These are phyloP conservation scores for Phaeoacremonium minimum DNA, from an alignment of 2,329 filamentous ascomycete species.

Conservation along the genomic window DNA sequence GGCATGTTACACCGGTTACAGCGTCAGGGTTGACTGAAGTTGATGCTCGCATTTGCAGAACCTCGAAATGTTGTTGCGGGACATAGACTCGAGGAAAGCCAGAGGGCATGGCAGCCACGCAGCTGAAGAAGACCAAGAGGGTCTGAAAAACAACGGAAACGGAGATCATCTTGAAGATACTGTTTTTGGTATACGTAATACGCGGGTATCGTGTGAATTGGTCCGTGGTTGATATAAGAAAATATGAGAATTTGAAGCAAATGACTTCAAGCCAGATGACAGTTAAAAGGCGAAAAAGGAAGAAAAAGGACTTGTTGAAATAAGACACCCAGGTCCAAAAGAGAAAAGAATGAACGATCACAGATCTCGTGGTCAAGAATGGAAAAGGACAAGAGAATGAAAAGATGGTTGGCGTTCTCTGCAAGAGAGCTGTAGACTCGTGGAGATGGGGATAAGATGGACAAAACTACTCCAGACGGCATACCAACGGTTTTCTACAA, in stretches of 20 bases:
- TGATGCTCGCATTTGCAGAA: slow-evolving; percentile 33
- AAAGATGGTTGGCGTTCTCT: background rate
- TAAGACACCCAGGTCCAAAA: background rate
- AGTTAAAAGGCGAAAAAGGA: too few species aligned
- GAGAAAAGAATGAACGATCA: slow-evolving; percentile 5
- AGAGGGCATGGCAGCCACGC: slow-evolving; percentile 14
- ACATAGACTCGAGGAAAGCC: slow-evolving; percentile 31
- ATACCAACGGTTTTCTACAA: too few species aligned
- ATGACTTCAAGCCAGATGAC: too few species aligned
- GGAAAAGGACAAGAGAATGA: background rate
- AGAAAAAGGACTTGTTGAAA: background rate
- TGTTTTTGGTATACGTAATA: too few species aligned
- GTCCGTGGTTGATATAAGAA: too few species aligned
- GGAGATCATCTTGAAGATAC: slow-evolving; percentile 28
- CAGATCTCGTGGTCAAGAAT: slow-evolving; percentile 5
- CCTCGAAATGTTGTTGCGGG: slow-evolving; percentile 37
- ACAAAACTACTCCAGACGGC: too few species aligned
- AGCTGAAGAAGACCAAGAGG: slow-evolving; percentile 23
- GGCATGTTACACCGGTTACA: slow-evolving; percentile 32
- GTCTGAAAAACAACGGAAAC: slow-evolving; percentile 21
- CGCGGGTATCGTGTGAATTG: too few species aligned
- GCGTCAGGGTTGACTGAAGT: slow-evolving; percentile 33
- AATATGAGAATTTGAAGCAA: too few species aligned
- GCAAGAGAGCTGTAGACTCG: background rate
- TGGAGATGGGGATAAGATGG: too few species aligned